Conservation (phyloP, 805 yeast genomes). For the Myxozyma melibiosi region DNA sequence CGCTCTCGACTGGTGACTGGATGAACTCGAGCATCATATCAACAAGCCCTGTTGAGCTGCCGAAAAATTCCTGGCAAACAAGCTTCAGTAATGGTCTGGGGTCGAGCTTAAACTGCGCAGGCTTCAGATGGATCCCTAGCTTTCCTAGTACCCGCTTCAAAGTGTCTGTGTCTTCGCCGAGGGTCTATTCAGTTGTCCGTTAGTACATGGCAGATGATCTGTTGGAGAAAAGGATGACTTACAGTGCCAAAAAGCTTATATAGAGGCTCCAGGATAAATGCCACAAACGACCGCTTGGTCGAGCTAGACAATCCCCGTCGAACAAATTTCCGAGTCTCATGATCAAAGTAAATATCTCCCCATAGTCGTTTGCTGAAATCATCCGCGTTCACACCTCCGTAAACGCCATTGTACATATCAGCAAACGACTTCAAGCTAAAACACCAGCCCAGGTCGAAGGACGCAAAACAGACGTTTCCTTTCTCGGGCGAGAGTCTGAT, state of each 20-base stretch:
- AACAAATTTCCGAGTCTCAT: slow-evolving; percentile 50
- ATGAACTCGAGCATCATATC: slow-evolving; percentile 48
- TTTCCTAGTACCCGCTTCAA: slow-evolving; percentile 51
- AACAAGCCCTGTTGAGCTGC: slow-evolving; percentile 54
- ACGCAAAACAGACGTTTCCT: slow-evolving; percentile 74
- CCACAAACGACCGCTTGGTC: slow-evolving; percentile 52
- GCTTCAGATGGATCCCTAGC: slow-evolving; percentile 50
- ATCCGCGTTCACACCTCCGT: slow-evolving; percentile 42
- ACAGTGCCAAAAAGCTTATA: slow-evolving; percentile 57
- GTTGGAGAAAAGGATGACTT: neutral
- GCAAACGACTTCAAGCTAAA: slow-evolving; percentile 74
- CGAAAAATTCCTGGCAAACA: slow-evolving; percentile 60
- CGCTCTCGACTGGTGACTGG: slow-evolving; percentile 47
- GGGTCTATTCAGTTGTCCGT: slow-evolving; percentile 49
- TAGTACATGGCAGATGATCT: neutral
- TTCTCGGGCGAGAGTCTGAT: slow-evolving; percentile 57
- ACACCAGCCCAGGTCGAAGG: slow-evolving; percentile 60
- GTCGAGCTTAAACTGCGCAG: slow-evolving; percentile 48
- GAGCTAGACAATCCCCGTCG: slow-evolving; percentile 39
- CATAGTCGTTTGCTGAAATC: slow-evolving; percentile 63
- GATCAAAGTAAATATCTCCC: slow-evolving; percentile 69
- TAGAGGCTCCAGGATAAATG: slow-evolving; percentile 73
- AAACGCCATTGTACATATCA: slow-evolving; percentile 46
- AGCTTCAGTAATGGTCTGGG: slow-evolving; percentile 59
- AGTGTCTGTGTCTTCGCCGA: slow-evolving; percentile 54